Percentiles rank a stretch among this genome's conserved stretches.
Evolutionary conservation across 2,329 filamentous ascomycete species (phyloP).

Genomic region (Exophiala mesophila): DNA sequence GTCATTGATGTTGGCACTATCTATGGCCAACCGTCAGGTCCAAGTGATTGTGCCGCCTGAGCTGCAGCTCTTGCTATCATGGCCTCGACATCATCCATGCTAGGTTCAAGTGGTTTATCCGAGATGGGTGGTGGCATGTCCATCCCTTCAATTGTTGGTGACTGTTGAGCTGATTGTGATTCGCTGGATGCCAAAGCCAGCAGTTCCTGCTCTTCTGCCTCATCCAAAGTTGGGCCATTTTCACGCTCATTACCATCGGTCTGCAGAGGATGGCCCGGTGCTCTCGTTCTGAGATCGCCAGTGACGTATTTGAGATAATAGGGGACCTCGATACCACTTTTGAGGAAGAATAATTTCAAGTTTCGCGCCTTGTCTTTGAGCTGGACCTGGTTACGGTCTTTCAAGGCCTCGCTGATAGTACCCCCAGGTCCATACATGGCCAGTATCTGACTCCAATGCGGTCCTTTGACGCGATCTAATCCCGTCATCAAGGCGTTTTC

Average conservation of each 20-base stretch:
- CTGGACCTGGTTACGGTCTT: conserved; percentile 47
- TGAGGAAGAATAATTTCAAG: conserved; percentile 43
- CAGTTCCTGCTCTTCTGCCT: conserved; percentile 5
- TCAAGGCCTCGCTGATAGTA: conserved; percentile 67
- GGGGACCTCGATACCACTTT: conserved; percentile 80
- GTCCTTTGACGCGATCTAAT: conserved; percentile 80
- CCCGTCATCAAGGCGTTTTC: conserved; percentile 87
- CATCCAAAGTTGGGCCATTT: conserved; percentile 40
- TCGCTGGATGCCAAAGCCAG: conserved; percentile 2
- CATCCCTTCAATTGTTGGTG: conserved; percentile 3
- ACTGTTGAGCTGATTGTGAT: conserved; percentile 5
- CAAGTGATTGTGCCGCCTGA: conserved; percentile 2
- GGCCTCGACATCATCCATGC: conserved; percentile 15
- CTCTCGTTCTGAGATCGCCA: conserved; percentile 80
- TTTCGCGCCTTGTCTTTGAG: conserved; percentile 53
- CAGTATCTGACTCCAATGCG: conserved; percentile 89
- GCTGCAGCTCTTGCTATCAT: conserved; percentile 5
- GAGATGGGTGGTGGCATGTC: conserved; percentile 2
- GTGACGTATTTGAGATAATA: conserved; percentile 84
- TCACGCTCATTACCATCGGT: conserved; percentile 45
- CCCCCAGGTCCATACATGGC: conserved; percentile 76
- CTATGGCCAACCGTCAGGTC: not conserved
- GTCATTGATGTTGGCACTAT: too few species aligned
- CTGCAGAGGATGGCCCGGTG: conserved; percentile 58
- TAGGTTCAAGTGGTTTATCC: conserved; percentile 13